A percentile compares a stretch with the other conserved stretches of the same genome.
These are phyloP conservation scores for Clausena lansium DNA, from an alignment of 345 rosid species.

Conservation along the genomic window DNA sequence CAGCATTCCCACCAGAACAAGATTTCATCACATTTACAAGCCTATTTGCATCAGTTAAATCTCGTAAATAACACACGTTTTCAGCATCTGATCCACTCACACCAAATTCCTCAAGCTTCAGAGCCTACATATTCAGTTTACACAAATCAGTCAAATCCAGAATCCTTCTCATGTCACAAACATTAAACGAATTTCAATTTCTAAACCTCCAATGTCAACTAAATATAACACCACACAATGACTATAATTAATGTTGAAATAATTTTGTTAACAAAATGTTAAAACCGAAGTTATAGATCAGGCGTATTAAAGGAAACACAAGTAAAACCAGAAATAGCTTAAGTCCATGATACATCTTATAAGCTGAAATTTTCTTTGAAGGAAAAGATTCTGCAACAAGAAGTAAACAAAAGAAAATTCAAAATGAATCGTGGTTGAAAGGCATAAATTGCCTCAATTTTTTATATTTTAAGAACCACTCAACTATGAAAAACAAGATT, in stretches of 20 bases:
- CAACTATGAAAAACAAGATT: neutral
- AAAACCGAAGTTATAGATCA: neutral
- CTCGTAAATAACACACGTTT: constrained; percentile 88
- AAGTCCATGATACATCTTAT: neutral
- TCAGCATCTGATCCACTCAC: constrained; percentile 79
- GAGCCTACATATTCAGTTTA: constrained; percentile 45
- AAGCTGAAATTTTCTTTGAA: neutral
- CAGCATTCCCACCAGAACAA: constrained; percentile 70
- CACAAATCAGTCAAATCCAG: constrained; percentile 9
- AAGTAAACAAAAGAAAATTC: neutral
- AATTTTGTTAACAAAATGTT: neutral
- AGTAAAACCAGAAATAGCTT: neutral
- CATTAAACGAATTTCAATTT: neutral
- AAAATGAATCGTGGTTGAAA: neutral
- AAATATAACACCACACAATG: neutral
- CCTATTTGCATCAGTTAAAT: constrained; percentile 83
- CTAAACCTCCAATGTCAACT: neutral
- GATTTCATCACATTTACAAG: constrained; percentile 65
- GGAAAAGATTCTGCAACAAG: neutral
- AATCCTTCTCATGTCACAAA: neutral
- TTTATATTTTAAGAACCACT: neutral
- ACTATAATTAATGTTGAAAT: neutral
- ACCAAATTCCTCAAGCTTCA: constrained; percentile 98
- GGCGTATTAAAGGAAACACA: neutral
- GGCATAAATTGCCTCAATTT: neutral